These are phyloP conservation scores for Picochlorum sp. DNA, from an alignment of 139 green algal species.

Conservation along the genomic window DNA sequence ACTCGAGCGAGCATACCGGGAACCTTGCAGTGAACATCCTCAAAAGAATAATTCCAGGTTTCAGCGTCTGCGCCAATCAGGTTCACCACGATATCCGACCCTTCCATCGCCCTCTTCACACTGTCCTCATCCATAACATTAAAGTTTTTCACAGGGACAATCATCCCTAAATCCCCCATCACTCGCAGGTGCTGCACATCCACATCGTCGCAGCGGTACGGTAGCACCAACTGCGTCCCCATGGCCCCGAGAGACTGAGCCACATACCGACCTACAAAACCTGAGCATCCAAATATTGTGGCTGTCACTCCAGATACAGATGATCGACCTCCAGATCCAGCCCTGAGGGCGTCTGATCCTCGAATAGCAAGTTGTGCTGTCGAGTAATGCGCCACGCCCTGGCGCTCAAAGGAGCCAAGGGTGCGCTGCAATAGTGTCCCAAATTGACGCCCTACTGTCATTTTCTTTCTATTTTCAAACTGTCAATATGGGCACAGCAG, in stretches of 20 bases:
- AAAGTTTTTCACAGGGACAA: slow-evolving; percentile 15
- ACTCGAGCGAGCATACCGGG: slow-evolving; percentile 40
- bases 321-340: slow-evolving; percentile 46
- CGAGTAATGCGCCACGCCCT: slow-evolving; percentile 8
- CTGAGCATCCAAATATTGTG: slow-evolving; percentile 87
- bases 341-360: slow-evolving; percentile 14
- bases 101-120: slow-evolving; percentile 52
- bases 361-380: slow-evolving; percentile 22
- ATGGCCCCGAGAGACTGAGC: slow-evolving; percentile 65
- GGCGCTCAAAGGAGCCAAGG: background rate
- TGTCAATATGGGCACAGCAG: too few species aligned
- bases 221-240: slow-evolving; percentile 73
- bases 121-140: slow-evolving; percentile 60
- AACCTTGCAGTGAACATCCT: slow-evolving; percentile 56
- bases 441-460: too few species aligned
- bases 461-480: too few species aligned
- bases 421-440: too few species aligned
- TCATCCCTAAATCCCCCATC: slow-evolving; percentile 93
- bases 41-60: slow-evolving; percentile 86
- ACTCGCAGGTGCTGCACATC: slow-evolving; percentile 75
- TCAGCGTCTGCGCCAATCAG: slow-evolving; percentile 74
- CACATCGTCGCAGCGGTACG: slow-evolving; percentile 76
- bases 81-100: slow-evolving; percentile 88
- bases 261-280: slow-evolving; percentile 92
- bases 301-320: slow-evolving; percentile 74